Evolutionary conservation across 2,329 filamentous ascomycete genomes (phyloP).

Genomic region (Ampelomyces quisqualis): DNA sequence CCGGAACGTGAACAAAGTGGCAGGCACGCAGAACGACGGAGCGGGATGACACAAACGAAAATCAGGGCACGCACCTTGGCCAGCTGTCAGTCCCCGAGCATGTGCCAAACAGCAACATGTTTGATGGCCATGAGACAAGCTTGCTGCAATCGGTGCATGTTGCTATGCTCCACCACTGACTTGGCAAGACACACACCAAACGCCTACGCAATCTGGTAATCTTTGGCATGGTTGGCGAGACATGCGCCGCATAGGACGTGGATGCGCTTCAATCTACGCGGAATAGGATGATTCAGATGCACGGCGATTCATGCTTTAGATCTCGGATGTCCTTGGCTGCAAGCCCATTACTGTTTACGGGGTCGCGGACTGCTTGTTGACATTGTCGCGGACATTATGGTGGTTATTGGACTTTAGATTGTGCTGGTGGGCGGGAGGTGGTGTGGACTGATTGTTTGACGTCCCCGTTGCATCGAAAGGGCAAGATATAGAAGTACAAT

Average conservation of each 20-base stretch:
- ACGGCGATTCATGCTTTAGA: slow-evolving; percentile 22
- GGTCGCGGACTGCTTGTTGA: slow-evolving; percentile 31
- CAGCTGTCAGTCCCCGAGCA: slow-evolving; percentile 11
- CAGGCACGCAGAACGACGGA: slow-evolving; percentile 12
- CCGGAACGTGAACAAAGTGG: slow-evolving; percentile 1
- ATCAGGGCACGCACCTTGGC: slow-evolving; percentile 31
- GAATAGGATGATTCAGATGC: slow-evolving; percentile 21
- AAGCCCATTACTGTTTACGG: slow-evolving; percentile 25
- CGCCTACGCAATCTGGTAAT: neutral
- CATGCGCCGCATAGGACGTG: neutral
- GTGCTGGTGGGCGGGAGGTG: slow-evolving; percentile 38
- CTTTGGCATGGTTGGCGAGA: neutral
- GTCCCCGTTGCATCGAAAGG: slow-evolving; percentile 41
- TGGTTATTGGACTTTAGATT: slow-evolving; percentile 40
- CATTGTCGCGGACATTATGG: slow-evolving; percentile 32
- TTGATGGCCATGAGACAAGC: slow-evolving; percentile 7
- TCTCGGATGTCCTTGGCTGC: slow-evolving; percentile 26
- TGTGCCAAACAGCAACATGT: slow-evolving; percentile 6
- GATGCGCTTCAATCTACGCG: slow-evolving; percentile 3
- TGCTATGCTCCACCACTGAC: slow-evolving; percentile 16
- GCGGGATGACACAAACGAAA: slow-evolving; percentile 24
- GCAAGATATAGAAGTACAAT: slow-evolving; percentile 48
- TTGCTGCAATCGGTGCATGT: neutral
- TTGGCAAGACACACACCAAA: slow-evolving; percentile 5
- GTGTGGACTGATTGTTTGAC: slow-evolving; percentile 42